phyloP scores from a whole-genome alignment of 2,329 filamentous ascomycete genomes.

The Dryadomyces quercus-mongolicae region DNA sequence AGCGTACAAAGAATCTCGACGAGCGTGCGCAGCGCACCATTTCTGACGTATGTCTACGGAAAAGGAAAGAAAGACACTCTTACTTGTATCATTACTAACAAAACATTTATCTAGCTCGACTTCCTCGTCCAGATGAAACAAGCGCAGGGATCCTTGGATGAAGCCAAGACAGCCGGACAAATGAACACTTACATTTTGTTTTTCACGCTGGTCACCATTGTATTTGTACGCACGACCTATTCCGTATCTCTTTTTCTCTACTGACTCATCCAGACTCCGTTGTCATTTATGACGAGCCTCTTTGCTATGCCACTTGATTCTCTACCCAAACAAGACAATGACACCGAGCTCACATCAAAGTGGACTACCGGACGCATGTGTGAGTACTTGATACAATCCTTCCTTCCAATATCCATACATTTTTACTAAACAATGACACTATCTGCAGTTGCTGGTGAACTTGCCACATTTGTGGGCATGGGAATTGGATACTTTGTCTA shows the following conservation, averaged over 20 bases:
- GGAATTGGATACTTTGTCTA: not conserved
- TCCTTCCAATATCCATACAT: too few species aligned
- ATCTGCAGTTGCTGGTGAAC: not conserved
- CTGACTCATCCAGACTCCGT: not conserved
- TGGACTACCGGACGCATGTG: not conserved
- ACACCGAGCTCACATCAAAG: not conserved
- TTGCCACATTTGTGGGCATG: not conserved
- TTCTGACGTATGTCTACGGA: not conserved
- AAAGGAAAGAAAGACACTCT: too few species aligned
- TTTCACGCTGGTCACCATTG: not conserved
- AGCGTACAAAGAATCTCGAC: not conserved
- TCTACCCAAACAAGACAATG: not conserved
- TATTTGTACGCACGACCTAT: not conserved
- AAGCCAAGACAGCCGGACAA: not conserved
- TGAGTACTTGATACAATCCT: too few species aligned
- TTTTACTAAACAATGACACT: too few species aligned
- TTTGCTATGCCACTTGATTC: not conserved
- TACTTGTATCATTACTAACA: not conserved
- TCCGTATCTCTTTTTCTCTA: not conserved
- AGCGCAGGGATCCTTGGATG: not conserved
- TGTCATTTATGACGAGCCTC: constrained; percentile 1
- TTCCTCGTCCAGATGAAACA: constrained; percentile 2
- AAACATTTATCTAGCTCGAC: not conserved
- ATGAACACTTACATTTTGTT: not conserved
- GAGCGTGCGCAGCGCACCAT: not conserved